These are phyloP conservation scores for Malbranchea cinnamomea DNA, from an alignment of 2,329 filamentous ascomycete genomes.

Conservation along the genomic window DNA sequence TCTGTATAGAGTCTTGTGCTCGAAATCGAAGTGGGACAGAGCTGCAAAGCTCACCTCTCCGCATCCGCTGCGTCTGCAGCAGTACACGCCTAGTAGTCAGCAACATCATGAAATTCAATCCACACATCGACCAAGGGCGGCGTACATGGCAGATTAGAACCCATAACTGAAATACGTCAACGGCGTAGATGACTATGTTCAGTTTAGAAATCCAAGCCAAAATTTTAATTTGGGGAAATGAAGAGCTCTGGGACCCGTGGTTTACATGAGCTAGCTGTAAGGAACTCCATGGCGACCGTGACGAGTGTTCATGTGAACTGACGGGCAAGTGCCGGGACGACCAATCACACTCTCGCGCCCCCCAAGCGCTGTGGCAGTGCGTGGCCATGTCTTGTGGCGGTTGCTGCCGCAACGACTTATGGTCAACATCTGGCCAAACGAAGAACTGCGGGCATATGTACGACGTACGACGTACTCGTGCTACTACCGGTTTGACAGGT, in stretches of 20 bases:
- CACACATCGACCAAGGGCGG: conserved; percentile 4
- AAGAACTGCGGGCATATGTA: too few species aligned
- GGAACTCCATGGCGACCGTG: too few species aligned
- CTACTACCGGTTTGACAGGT: too few species aligned
- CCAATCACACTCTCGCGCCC: too few species aligned
- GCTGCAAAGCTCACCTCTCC: conserved; percentile 54
- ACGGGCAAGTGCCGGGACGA: conserved; percentile 4
- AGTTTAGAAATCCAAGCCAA: not conserved
- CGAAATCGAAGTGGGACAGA: not conserved
- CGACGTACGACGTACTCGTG: too few species aligned
- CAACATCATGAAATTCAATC: conserved; percentile 1
- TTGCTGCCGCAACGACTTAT: conserved; percentile 30
- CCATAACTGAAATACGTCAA: conserved; percentile 16
- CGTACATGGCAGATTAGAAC: conserved; percentile 37
- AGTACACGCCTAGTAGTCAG: conserved; percentile 9
- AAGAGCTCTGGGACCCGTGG: too few species aligned
- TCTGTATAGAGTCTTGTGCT: not conserved
- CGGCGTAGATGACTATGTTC: conserved; percentile 1
- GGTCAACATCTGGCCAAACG: too few species aligned
- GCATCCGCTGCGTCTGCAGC: conserved; percentile 83
- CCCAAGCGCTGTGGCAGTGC: conserved; percentile 1
- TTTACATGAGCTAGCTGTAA: too few species aligned
- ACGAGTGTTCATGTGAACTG: not conserved
- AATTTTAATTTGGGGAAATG: too few species aligned
- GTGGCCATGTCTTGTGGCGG: conserved; percentile 15